Base-by-base conservation (phyloP, 371 early-diverging fungal species). In the Apophysomyces variabilis region DNA sequence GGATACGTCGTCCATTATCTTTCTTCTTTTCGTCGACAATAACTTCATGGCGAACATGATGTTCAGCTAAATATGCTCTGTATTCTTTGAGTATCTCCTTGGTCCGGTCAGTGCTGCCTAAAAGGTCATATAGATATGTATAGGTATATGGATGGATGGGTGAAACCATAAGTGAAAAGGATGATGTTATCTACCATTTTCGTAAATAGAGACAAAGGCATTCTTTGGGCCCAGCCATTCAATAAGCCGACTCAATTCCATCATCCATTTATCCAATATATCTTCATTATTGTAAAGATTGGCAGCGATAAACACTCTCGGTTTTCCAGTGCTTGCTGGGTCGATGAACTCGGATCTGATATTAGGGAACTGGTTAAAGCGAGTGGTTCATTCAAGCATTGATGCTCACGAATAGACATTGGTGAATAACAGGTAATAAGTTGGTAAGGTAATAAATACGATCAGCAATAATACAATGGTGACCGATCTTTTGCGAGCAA, bases 241-340 rank as follows among this genome's bases (percentile, higher is more conserved):
- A 4, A 66, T 59, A 21, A 76, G 35, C 35, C 32, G 60, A 4
- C 59, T 60, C 2, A 72, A 62, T 62, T 76, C 61, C 1, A 21
- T 44, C 5, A 36, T 65, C 69, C 72, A 76, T 35, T 72, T 41
- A 4, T 64, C 59, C 5, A 76, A 54, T 16, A 76, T 76, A 8
- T 38, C 58, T 58, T 70, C 68, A 47, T 70, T 76, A 21, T 76
- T 76, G 43, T 64, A 66, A 3, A 76, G 57, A 61, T 67, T 72
- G 18, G 76, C 76, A 44, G 70, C 72, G 41, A 76, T 72, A 47
- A 76, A 76, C 3, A 73, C 39, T 7, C 66, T 57, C 1, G 70
- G 70, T 12, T 47, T 47, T 11, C n/a, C 16, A 4, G 16, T 47
- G 47, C n/a, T n/a, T 11, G 7, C 47, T 14, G 7, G n/a, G 47